Percentiles rank a stretch among this genome's conserved stretches.
These are phyloP conservation scores for Ottelia alismoides DNA, from an alignment of 106 monocot species.

Conservation along the genomic window DNA sequence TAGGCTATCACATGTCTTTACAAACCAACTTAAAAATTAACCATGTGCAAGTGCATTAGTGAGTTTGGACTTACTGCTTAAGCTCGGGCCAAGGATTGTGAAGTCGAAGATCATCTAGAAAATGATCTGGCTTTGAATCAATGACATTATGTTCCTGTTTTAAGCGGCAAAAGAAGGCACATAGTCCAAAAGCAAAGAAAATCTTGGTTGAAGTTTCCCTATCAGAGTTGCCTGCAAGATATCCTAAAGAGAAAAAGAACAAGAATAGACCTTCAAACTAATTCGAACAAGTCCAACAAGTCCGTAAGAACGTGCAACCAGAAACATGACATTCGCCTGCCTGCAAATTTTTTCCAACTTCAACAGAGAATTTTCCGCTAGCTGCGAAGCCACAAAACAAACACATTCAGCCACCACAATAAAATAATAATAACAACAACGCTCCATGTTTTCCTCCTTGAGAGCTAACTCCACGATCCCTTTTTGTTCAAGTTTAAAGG, in stretches of 20 bases:
- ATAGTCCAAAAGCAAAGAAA: too few relatives aligned
- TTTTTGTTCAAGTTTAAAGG: too few relatives aligned
- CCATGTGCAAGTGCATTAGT: too few relatives aligned
- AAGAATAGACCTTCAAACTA: slow-evolving; percentile 63
- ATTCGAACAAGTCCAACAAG: slow-evolving; percentile 87
- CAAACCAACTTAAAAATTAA: too few relatives aligned
- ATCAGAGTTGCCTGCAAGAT: too few relatives aligned
- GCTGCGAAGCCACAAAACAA: slow-evolving; percentile 23
- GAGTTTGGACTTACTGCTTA: slow-evolving; percentile 53
- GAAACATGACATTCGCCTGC: slow-evolving; percentile 62
- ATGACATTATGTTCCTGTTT: slow-evolving; percentile 73
- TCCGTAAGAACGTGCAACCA: slow-evolving; percentile 90
- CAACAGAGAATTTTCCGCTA: slow-evolving; percentile 59
- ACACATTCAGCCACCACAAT: not conserved
- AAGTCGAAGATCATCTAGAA: slow-evolving; percentile 87
- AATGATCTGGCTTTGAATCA: slow-evolving; percentile 96
- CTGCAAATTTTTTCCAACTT: slow-evolving; percentile 95
- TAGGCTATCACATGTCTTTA: too few relatives aligned
- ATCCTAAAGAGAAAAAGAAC: too few relatives aligned
- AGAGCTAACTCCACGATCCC: too few relatives aligned
- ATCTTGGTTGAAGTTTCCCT: too few relatives aligned
- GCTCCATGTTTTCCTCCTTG: not conserved
- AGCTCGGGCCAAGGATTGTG: slow-evolving; percentile 94
- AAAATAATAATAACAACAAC: not conserved
- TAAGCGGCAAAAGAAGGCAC: too few relatives aligned